Percentiles rank a stretch among this genome's conserved stretches.
These are phyloP conservation scores for Xylaria sp. DNA, from an alignment of 2,329 filamentous ascomycete species.

Conservation along the genomic window DNA sequence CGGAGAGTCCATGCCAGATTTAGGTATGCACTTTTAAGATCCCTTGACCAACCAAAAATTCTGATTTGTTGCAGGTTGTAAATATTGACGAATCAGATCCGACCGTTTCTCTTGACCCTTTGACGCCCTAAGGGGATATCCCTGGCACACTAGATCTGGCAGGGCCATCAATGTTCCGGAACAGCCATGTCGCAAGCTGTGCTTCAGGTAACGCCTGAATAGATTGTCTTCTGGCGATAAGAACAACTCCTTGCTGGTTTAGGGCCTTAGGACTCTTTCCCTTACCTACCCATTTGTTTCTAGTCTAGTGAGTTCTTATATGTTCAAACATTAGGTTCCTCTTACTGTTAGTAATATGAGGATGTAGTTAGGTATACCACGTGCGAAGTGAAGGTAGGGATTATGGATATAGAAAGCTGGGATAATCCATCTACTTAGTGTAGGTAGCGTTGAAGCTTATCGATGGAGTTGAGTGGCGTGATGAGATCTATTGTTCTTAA, in stretches of 20 bases:
- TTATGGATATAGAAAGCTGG: background rate
- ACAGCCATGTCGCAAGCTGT: constrained; percentile 40
- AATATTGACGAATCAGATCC: constrained; percentile 26
- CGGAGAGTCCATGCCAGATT: background rate
- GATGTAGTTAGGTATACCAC: background rate
- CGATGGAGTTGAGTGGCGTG: background rate
- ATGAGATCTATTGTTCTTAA: constrained; percentile 2
- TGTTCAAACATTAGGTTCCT: background rate
- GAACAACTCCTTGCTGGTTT: background rate
- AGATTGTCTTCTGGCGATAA: background rate
- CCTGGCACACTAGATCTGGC: constrained; percentile 35
- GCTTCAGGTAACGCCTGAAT: constrained; percentile 39
- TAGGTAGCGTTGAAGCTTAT: constrained; percentile 11
- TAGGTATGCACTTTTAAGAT: background rate
- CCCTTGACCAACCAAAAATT: constrained; percentile 11
- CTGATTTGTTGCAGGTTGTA: constrained; percentile 24
- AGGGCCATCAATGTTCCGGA: constrained; percentile 33
- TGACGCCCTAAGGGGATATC: constrained; percentile 10
- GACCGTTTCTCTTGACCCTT: constrained; percentile 9
- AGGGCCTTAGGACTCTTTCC: background rate
- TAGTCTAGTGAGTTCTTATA: background rate
- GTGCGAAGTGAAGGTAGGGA: background rate
- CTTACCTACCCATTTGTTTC: background rate
- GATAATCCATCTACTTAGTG: constrained; percentile 8
- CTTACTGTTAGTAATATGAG: background rate